These are phyloP conservation scores for Schizophyllum commune DNA, from an alignment of 1,284 basidiomycete genomes.

Conservation along the genomic window DNA sequence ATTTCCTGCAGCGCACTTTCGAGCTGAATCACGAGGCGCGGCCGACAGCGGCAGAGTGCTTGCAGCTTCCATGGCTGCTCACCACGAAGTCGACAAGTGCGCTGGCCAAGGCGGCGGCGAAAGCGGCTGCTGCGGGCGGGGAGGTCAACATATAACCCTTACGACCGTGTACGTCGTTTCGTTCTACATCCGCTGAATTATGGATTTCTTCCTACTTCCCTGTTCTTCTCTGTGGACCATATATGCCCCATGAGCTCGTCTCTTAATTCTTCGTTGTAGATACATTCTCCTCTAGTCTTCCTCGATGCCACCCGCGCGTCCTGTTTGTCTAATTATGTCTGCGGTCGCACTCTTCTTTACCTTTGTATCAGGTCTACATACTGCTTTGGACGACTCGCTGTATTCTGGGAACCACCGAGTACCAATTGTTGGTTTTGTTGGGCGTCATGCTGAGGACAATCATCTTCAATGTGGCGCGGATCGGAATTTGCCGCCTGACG, in stretches of 20 bases:
- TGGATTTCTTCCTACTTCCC: background rate
- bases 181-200: background rate
- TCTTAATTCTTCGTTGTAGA: background rate
- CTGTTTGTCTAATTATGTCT: background rate
- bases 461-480: too few relatives aligned
- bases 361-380: background rate
- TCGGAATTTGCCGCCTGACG: too few relatives aligned
- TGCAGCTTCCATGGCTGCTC: conserved; percentile 52
- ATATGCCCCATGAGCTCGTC: background rate
- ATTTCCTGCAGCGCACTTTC: conserved; percentile 82
- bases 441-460: background rate
- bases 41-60: conserved; percentile 71
- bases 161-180: background rate
- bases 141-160: background rate
- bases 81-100: background rate
- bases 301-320: background rate
- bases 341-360: background rate
- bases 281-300: background rate
- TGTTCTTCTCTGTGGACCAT: background rate
- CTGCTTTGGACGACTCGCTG: background rate
- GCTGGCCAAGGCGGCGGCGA: background rate
- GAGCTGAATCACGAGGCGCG: conserved; percentile 79
- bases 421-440: background rate
- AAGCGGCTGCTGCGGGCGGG: background rate
- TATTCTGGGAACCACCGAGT: background rate